These are phyloP conservation scores for Sclerotinia glacialis DNA, from an alignment of 2,329 filamentous ascomycete genomes.

Conservation along the genomic window DNA sequence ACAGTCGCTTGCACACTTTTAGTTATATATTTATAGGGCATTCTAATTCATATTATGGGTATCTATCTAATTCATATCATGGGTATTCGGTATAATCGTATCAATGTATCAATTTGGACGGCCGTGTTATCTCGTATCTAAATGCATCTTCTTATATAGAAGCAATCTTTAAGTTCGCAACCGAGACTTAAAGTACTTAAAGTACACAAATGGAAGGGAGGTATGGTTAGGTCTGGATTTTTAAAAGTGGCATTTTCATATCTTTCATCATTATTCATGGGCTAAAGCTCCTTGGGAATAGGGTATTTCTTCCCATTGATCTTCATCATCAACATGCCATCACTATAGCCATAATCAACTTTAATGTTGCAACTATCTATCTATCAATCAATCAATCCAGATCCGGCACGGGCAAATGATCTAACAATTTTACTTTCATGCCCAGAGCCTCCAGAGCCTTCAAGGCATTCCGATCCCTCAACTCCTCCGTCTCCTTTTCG, in stretches of 20 bases:
- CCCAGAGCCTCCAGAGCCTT: conserved; percentile 55
- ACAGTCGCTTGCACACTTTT: background rate
- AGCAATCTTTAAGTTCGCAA: background rate
- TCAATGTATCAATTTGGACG: background rate
- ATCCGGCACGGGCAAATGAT: conserved; percentile 74
- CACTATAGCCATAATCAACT: background rate
- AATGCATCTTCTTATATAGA: background rate
- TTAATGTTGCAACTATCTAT: too few species aligned
- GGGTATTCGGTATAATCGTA: background rate
- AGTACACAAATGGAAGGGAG: background rate
- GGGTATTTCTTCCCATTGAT: background rate
- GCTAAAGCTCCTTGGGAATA: background rate
- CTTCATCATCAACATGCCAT: background rate
- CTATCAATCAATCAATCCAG: conserved; percentile 45
- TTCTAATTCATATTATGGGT: background rate
- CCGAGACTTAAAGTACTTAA: too few species aligned
- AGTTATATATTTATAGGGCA: background rate
- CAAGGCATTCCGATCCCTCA: conserved; percentile 64
- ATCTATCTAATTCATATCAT: background rate
- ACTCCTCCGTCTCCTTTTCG: conserved; percentile 61
- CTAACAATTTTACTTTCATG: conserved; percentile 64
- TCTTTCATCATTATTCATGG: background rate
- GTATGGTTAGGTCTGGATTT: too few species aligned
- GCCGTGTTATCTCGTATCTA: background rate
- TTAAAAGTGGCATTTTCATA: background rate